These are phyloP conservation scores for Phoenix dactylifera DNA, from an alignment of 176 grass and related monocot species.

Conservation along the genomic window DNA sequence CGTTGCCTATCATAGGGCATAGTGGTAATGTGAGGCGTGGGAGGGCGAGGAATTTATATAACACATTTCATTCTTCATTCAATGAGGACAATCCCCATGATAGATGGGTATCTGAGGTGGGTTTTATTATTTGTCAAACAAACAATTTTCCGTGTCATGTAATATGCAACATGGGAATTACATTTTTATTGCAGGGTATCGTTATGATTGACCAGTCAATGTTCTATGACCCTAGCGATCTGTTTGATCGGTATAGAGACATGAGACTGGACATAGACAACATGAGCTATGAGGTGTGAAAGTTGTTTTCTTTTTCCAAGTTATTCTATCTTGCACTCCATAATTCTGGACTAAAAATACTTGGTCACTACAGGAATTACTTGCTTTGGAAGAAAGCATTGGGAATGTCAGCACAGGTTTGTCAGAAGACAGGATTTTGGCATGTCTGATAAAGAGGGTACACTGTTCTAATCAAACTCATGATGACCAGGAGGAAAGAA, in stretches of 20 bases:
- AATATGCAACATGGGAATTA: background rate
- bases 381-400: slow-evolving; percentile 82
- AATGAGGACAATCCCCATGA: slow-evolving; percentile 15
- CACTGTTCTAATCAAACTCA: slow-evolving; percentile 29
- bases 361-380: slow-evolving; percentile 43
- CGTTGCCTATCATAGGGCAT: background rate
- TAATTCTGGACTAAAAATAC: background rate
- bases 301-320: slow-evolving; percentile 7
- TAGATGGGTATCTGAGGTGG: slow-evolving; percentile 26
- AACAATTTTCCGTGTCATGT: no score
- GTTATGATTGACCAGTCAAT: slow-evolving; percentile 27
- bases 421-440: slow-evolving; percentile 45
- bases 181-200: slow-evolving; percentile 36
- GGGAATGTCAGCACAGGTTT: slow-evolving; percentile 65
- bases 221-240: slow-evolving; percentile 26
- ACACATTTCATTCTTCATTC: slow-evolving; percentile 36
- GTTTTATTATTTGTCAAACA: background rate
- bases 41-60: slow-evolving; percentile 37
- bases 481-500: slow-evolving; percentile 41
- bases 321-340: background rate
- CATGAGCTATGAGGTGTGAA: slow-evolving; percentile 81
- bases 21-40: slow-evolving; percentile 38
- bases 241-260: slow-evolving; percentile 61
- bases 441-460: slow-evolving; percentile 54
- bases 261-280: slow-evolving; percentile 79